Base-by-base conservation (phyloP, 345 rosid genomes). In the Boechera stricta region DNA sequence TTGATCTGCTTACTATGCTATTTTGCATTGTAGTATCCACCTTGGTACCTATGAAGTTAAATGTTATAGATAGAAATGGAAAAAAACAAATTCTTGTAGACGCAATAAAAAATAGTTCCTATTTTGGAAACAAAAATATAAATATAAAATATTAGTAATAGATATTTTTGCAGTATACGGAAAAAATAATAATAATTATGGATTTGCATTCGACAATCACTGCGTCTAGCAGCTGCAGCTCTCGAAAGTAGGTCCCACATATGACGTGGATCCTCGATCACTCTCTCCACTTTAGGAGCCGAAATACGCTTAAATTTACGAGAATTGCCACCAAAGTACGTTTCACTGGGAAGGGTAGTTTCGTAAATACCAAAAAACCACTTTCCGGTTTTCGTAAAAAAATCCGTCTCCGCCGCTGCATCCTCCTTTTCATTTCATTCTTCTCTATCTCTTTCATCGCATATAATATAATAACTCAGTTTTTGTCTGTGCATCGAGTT, bases 401-500 rank as follows among this genome's bases (percentile, higher is more conserved):
- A 59, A 49, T 13, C 69, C 79, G 68, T 69, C 74, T 51, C 74
- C 79, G 79, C 79, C 79, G 68, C 79, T 51, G 79, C 79, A 59
- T 69, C 61, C 28, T 45, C 35, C 26, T 16, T 2, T 39, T 39
- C 33, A 45, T 61, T 36, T 2, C 42, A 33, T 36, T 38, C 10
- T 38, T 48, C 69, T 64, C 28, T 16, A 58, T 36, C 2, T n/a
- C 10, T 16, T 7, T 48, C 53, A 48, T 4, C 77, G 11, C 54
- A 12, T 52, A 18, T 21, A 49, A 35, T 41, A 24, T 32, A 35
- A 6, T 35, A 53, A 38, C 33, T 38, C 32, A 35, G 67, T n/a
- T 53, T 12, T 67, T 49, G 79, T 58, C 45, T 58, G 16, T 38
- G 42, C 68, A 49, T 36, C 47, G 68, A 68, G 31, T 47, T 66